These are phyloP conservation scores for Cyclotella kingstonii DNA, from an alignment of 108 stramenopile species.

Conservation along the genomic window DNA sequence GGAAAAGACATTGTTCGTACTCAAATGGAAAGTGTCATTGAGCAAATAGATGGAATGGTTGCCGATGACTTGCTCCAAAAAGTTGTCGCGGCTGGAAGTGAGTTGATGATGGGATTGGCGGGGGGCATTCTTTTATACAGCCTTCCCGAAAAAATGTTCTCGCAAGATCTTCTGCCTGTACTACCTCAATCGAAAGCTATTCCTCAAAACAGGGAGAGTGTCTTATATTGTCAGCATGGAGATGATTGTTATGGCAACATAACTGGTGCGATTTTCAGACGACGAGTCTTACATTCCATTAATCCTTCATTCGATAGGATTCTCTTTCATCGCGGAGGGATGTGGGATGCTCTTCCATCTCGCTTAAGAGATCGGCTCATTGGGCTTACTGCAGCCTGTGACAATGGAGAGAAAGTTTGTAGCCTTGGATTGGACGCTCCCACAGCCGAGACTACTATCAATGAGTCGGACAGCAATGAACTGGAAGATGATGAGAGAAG, in stretches of 20 bases:
- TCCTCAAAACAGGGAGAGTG: neutral
- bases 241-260: neutral
- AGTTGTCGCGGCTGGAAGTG: slow-evolving; percentile 5
- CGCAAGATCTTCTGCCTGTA: neutral
- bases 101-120: slow-evolving; percentile 6
- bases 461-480: slow-evolving; percentile 7
- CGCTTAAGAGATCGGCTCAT: slow-evolving; percentile 20
- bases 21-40: neutral
- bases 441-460: neutral
- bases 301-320: slow-evolving; percentile 32
- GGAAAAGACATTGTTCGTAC: neutral
- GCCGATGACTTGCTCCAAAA: slow-evolving; percentile 24
- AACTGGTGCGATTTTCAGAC: slow-evolving; percentile 2
- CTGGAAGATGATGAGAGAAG: slow-evolving; percentile 4
- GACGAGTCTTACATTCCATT: slow-evolving; percentile 18
- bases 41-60: slow-evolving; percentile 21
- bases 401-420: neutral
- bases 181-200: neutral
- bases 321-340: slow-evolving; percentile 30
- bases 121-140: slow-evolving; percentile 32
- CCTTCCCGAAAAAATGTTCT: slow-evolving; percentile 23
- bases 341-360: slow-evolving; percentile 20
- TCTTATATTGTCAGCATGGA: neutral
- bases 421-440: neutral
- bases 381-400: neutral